Evolutionary conservation across 345 rosid genomes (phyloP).

Genomic region (Rhodomyrtus tomentosa): DNA sequence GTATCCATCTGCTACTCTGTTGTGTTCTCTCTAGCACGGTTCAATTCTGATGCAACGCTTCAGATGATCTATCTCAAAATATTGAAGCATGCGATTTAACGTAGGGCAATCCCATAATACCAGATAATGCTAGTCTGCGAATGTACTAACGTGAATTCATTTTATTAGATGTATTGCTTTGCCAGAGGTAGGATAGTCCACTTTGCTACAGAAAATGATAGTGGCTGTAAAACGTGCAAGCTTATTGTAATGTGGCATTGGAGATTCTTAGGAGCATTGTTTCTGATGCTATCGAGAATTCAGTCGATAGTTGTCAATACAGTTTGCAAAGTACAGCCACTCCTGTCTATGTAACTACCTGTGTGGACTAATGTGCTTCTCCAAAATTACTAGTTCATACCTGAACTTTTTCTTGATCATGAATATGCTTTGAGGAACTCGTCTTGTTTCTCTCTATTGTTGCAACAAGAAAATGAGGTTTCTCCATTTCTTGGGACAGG

Average conservation of each 20-base stretch:
- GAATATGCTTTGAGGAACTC: neutral
- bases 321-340: neutral
- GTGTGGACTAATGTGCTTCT: neutral
- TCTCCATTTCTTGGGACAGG: constrained; percentile 6
- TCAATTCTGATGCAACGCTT: neutral
- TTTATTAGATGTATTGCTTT: neutral
- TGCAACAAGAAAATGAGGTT: neutral
- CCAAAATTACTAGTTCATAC: neutral
- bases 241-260: neutral
- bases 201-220: neutral
- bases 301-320: neutral
- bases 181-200: neutral
- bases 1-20: neutral
- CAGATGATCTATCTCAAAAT: neutral
- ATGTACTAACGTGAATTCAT: neutral
- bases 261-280: neutral
- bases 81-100: neutral
- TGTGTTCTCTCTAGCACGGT: neutral
- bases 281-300: neutral
- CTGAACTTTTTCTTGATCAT: neutral
- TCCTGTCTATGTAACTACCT: neutral
- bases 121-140: neutral
- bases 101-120: neutral
- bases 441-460: neutral
- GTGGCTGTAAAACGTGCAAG: neutral